Base-by-base conservation (phyloP, 345 rosid genomes). In the Eucalyptus pauciflora region DNA sequence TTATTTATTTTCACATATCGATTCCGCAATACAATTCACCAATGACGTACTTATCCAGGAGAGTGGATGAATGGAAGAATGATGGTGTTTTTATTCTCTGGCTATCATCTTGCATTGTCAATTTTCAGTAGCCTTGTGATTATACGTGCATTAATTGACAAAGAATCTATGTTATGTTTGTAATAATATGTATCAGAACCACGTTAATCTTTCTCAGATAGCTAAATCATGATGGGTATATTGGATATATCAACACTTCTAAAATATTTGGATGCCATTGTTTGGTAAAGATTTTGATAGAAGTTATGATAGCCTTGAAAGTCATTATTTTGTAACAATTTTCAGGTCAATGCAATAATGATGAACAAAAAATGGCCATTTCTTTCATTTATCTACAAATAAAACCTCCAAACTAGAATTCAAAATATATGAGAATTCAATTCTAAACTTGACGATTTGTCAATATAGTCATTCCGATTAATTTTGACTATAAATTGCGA, bases 401-500 rank as follows among this genome's bases (percentile, higher is more conserved):
- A 52, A 24, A 52, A 7, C 24, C 56, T 20, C 56, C 8, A 20
- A 18, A 18, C 56, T 52, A 52, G 9, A 7, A 52, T 52, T 52
- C 24, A 52, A 52, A 52, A 52, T 52, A 52, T 52, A 52, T 18
- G 56, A 10, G 24, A 52, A 18, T 13, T 17, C 51, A 50, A 5
- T 13, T 16, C 5, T 13, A 50, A 50, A 50, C 51, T 50, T 50
- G 51, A 50, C 0, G 3, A 50, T 5, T 50, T 13, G 51, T 50
- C 1, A 50, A 50, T 50, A 0, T 13, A 50, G 16, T 50, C 16
- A 0, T 50, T 50, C 1, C 1, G 0, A 0, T 50, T 50, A 50
- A 5, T 14, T 50, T 2, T 50, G 17, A 0, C 0, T 1, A 1
- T 1, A 2, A 50, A 14, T 50, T 0, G 17, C 0, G 3, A 50